Evolutionary conservation across 306 rosid genomes (phyloP).

Genomic region (Quercus alba): DNA sequence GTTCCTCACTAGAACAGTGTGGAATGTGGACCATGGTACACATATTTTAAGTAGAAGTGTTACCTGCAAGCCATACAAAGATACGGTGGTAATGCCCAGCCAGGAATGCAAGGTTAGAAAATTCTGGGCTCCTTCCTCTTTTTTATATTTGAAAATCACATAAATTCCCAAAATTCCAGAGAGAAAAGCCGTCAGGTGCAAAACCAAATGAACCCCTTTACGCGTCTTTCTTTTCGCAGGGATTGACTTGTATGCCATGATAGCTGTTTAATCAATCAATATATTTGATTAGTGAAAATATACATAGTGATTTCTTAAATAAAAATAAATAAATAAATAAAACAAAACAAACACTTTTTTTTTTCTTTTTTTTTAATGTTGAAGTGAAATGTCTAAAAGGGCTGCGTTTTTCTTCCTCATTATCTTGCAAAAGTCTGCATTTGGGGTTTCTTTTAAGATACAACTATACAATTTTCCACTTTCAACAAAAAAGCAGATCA

Average conservation of each 20-base stretch:
- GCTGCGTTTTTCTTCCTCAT: too few relatives aligned
- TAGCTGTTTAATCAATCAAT: conserved; percentile 38
- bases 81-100: conserved; percentile 62
- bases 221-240: conserved; percentile 31
- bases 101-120: conserved; percentile 68
- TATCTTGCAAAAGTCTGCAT: too few relatives aligned
- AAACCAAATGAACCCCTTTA: conserved; percentile 43
- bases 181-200: conserved; percentile 54
- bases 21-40: not conserved
- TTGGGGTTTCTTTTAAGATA: too few relatives aligned
- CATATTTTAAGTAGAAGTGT: not conserved
- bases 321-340: too few relatives aligned
- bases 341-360: too few relatives aligned
- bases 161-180: conserved; percentile 48
- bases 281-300: not conserved
- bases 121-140: conserved; percentile 7
- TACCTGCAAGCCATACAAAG: conserved; percentile 59
- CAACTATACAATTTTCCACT: too few relatives aligned
- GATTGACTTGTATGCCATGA: conserved; percentile 49
- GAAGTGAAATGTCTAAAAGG: too few relatives aligned
- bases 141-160: conserved; percentile 42
- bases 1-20: too few relatives aligned
- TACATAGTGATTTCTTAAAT: too few relatives aligned
- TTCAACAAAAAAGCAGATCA: too few relatives aligned
- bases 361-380: too few relatives aligned